Conservation (phyloP, 768 basidiomycete species). For the Mycena venus region DNA sequence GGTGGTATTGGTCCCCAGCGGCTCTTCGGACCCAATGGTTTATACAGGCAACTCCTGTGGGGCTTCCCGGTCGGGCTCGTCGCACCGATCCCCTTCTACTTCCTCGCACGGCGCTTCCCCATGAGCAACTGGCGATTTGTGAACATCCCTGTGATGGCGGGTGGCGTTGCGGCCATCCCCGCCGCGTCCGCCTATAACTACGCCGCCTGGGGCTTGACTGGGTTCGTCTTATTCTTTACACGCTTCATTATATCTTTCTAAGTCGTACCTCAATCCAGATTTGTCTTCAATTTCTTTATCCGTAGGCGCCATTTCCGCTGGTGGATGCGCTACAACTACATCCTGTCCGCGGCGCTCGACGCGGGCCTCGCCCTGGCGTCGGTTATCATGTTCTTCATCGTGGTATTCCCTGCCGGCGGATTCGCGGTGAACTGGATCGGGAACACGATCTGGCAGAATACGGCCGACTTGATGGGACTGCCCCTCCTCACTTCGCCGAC, state of each 20-base stretch:
- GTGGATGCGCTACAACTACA: constrained; percentile 95
- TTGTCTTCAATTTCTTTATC: constrained; percentile 88
- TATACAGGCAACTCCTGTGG: constrained; percentile 71
- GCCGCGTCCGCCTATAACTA: constrained; percentile 93
- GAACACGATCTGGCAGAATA: constrained; percentile 80
- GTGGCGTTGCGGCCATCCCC: constrained; percentile 79
- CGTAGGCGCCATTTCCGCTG: constrained; percentile 75
- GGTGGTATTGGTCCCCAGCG: constrained; percentile 83
- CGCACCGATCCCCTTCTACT: constrained; percentile 85
- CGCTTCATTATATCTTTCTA: no score
- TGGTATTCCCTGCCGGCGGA: constrained; percentile 69
- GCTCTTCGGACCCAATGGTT: constrained; percentile 69
- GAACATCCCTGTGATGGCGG: constrained; percentile 89
- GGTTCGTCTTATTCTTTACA: no score
- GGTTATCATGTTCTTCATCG: constrained; percentile 75
- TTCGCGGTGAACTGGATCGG: constrained; percentile 83
- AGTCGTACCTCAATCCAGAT: no score
- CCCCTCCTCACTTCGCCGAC: constrained; percentile 52
- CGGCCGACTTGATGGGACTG: constrained; percentile 74
- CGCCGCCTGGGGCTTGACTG: constrained; percentile 80
- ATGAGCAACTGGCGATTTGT: constrained; percentile 85
- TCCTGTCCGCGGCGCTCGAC: constrained; percentile 80
- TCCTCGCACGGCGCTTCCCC: constrained; percentile 86
- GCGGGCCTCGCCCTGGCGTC: constrained; percentile 71
- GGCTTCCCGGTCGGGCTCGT: constrained; percentile 83